Evolutionary conservation across 2,329 filamentous ascomycete genomes (phyloP).

Genomic region (Cercospora sesami): DNA sequence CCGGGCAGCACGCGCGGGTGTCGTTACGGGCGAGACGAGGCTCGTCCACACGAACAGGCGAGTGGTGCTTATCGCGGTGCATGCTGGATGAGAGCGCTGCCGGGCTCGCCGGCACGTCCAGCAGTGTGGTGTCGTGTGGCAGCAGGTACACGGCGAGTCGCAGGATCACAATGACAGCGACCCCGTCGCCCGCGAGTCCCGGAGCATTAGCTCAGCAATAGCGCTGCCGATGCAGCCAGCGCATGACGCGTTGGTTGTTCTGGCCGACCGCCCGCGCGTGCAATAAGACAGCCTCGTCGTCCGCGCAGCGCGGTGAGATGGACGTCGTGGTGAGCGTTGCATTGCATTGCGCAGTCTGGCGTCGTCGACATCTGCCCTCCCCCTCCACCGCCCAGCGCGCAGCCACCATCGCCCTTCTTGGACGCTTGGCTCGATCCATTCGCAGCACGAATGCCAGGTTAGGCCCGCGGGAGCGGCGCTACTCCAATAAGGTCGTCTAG

Average conservation of each 20-base stretch:
- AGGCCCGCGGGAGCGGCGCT: conserved; percentile 13
- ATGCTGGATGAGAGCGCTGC: neutral
- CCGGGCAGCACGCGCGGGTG: neutral
- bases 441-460: conserved; percentile 1
- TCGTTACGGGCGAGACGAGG: neutral
- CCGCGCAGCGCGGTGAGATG: neutral
- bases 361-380: neutral
- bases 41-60: neutral
- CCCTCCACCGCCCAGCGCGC: conserved; percentile 14
- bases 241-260: conserved; percentile 5
- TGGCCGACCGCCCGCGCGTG: neutral
- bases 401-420: conserved; percentile 14
- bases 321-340: neutral
- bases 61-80: neutral
- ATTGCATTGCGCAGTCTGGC: neutral
- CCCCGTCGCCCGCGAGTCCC: neutral
- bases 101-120: neutral
- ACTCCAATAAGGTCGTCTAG: conserved; percentile 6
- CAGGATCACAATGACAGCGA: neutral
- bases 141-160: conserved; percentile 2
- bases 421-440: conserved; percentile 8
- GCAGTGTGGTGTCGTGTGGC: neutral
- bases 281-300: neutral
- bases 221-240: neutral
- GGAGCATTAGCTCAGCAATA: conserved; percentile 3